Base-by-base conservation (phyloP, 2,329 filamentous ascomycete species). In the Fusarium albosuccineum region DNA sequence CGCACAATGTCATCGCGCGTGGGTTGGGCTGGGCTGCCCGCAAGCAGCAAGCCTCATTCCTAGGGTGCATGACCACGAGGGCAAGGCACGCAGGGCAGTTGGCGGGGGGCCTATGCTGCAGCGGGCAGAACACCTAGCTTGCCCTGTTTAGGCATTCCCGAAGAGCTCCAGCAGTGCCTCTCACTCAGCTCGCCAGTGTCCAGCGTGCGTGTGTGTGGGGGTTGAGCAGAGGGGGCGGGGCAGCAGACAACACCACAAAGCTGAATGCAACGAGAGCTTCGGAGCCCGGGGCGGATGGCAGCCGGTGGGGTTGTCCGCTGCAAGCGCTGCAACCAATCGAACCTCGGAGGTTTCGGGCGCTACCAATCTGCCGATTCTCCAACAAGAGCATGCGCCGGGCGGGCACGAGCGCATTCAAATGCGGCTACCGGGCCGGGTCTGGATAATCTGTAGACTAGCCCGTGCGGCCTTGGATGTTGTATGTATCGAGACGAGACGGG, bases 11-110 rank as follows among this genome's bases (percentile, higher is more conserved):
- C 40, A 64, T 52, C 34, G 62, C 46, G 49, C 53, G 53, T 56
- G 53, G 50, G 49, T 16, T 17, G 36, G 44, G 41, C 40, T 48
- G 44, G 33, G 41, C 22, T 56, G 34, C 22, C 30, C 26, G 40
- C 40, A 34, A 45, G 40, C 50, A 44, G 22, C 53, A 48, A 56
- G 52, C 54, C 52, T 29, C 41, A 29, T 48, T 55, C 30, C 41
- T 39, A n/a, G 40, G 30, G 27, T 46, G 41, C 45, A 41, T 49
- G 65, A 40, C 65, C 65, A 68, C 65, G 65, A 68, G 65, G 65
- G 65, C 61, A 58, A 68, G 57, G 44, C 44, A 49, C 45, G 61
- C 53, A 68, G 61, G 57, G 57, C 41, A 51, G 61, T 66, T 68
- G 65, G 57, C 53, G 51, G 60, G 60, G 50, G 65, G 65, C 51